Conservation (phyloP, 345 rosid genomes). For the Cardamine chenopodiifolia region DNA sequence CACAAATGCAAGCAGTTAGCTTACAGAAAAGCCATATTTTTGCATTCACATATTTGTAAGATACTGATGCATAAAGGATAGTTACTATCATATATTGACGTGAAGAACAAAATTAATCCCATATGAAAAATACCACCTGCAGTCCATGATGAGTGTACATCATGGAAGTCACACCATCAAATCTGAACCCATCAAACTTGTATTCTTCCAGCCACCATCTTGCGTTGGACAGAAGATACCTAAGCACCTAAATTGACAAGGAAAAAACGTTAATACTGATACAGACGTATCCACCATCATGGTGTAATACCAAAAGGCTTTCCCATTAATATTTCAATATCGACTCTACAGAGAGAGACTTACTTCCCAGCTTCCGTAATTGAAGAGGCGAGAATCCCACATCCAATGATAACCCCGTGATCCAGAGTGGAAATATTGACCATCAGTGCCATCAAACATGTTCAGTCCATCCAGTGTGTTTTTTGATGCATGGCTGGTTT, state of each 20-base stretch:
- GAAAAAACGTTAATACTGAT: not conserved
- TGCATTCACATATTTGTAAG: not conserved
- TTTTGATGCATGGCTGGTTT: constrained; percentile 85
- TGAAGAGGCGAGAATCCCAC: constrained; percentile 99
- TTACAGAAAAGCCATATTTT: constrained; percentile 5
- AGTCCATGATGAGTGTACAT: constrained; percentile 98
- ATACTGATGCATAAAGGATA: not conserved
- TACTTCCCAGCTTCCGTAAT: constrained; percentile 98
- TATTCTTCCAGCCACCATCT: constrained; percentile 99
- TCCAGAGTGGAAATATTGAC: constrained; percentile 91
- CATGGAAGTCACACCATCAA: constrained; percentile 99
- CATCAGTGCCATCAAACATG: constrained; percentile 96
- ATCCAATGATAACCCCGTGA: constrained; percentile 89
- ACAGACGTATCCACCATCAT: constrained; percentile 19
- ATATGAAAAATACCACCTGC: constrained; percentile 50
- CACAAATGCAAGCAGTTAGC: constrained; percentile 32
- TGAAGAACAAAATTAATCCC: constrained; percentile 6
- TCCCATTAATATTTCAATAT: constrained; percentile 14
- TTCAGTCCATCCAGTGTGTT: constrained; percentile 89
- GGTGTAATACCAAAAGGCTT: constrained; percentile 9
- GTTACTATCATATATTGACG: not conserved
- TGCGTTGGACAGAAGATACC: constrained; percentile 92
- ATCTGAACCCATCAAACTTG: constrained; percentile 94
- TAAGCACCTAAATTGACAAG: constrained; percentile 58
- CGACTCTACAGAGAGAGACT: constrained; percentile 36